Evolutionary conservation across 169 alveolate species (phyloP), one percentile per base, ranked within the genome.

Genomic region (Plasmodium adleri): DNA sequence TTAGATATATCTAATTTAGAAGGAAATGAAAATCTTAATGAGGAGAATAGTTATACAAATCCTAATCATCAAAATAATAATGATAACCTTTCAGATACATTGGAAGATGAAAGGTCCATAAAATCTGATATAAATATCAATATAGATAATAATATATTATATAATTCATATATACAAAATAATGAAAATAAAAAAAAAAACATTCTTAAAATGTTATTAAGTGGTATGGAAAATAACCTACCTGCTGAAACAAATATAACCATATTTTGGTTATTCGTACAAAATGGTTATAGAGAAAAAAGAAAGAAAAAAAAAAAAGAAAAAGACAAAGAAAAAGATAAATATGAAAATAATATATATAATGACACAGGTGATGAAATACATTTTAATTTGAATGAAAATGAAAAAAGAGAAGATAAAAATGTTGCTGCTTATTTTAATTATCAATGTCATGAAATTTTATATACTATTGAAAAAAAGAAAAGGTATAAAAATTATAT

Each of bases 201-300:
- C 28, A 43, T 80, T 50, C n/a, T 54, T 9, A 80, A 59, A 17
- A 52, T 67, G 28, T 24, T 80, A 66, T 20, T 80, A 17, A 66
- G 83, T 60, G 90, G 70, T 80, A 80, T 80, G 90, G 62, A 80
- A 71, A 67, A 80, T 54, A 62, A 12, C 60, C 24, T 80, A 43
- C 90, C 90, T 3, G 50, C 58, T 54, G 90, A 80, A 62, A 39
- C 78, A 22, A 80, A 80, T 71, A 54, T 80, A 63, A 80, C 90
- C 2, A 56, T 80, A 26, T 80, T 80, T 80, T 80, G 90, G 90
- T 22, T 80, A 24, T 80, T 80, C 32, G 70, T 80, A 80, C 90
- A 80, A 80, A 80, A 80, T 60, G 32, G 72, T 7, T 66, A 59
- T 80, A 80, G 70, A 24, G 70, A 67, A 60, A 67, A 49, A 72